These are phyloP conservation scores for Aspergillus neoniger DNA, from an alignment of 2,329 filamentous ascomycete species.

Conservation along the genomic window DNA sequence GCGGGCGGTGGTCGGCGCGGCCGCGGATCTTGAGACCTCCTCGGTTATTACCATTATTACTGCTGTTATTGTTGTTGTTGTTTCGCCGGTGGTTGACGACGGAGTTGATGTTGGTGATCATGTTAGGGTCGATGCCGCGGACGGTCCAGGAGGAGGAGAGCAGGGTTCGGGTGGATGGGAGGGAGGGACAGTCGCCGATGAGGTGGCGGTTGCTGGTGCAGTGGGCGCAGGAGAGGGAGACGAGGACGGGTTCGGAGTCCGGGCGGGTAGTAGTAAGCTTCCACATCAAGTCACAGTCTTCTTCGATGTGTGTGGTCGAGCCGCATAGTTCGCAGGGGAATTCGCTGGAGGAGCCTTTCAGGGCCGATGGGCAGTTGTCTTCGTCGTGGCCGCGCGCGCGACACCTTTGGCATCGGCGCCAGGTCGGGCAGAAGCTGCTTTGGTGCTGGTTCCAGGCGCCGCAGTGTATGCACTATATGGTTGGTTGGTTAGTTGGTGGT, in stretches of 20 bases:
- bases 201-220: conserved; percentile 48
- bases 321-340: conserved; percentile 64
- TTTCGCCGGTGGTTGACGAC: conserved; percentile 15
- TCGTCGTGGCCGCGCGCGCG: conserved; percentile 62
- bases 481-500: neutral
- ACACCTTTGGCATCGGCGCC: conserved; percentile 56
- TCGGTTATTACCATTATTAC: neutral
- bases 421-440: conserved; percentile 42
- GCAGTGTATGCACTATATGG: conserved; percentile 46
- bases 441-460: conserved; percentile 44
- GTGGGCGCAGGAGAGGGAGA: conserved; percentile 48
- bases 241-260: conserved; percentile 33
- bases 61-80: too few relatives aligned
- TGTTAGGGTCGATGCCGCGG: conserved; percentile 37
- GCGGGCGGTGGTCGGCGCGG: conserved; percentile 32
- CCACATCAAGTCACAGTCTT: conserved; percentile 63
- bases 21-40: conserved; percentile 40
- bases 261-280: conserved; percentile 33
- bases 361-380: conserved; percentile 57
- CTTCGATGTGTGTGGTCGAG: conserved; percentile 59
- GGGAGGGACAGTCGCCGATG: conserved; percentile 45
- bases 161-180: conserved; percentile 27
- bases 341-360: conserved; percentile 56
- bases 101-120: conserved; percentile 44
- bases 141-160: conserved; percentile 43